Base-by-base conservation (phyloP, 1,284 basidiomycete genomes). In the Apiotrichum domesticum region DNA sequence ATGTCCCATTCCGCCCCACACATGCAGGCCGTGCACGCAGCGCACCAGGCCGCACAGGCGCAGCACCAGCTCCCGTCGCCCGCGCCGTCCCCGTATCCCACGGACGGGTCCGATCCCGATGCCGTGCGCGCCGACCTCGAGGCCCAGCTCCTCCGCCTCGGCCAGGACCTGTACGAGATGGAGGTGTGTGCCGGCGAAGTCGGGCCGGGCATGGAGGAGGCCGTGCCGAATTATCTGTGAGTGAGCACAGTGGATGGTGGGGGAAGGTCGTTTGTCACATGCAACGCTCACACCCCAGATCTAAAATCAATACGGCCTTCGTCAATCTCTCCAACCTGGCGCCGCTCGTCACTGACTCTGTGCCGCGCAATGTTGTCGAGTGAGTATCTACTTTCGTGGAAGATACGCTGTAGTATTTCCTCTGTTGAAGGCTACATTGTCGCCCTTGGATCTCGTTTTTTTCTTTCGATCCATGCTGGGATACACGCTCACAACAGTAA, bases 121-220 rank as follows among this genome's bases (percentile, higher is more conserved):
- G 46, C 58, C 8, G 46, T 71, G 21, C 64, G 69, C n/a, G 62
- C 62, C 6, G 62, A 67, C 14, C 55, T 73, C 29, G 73, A 75
- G 51, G 56, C 43, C 34, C 62, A 66, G 46, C 58, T 75, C 10
- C 54, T 70, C 35, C 45, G 56, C 8, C 62, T 75, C 35, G 58
- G 59, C 35, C 73, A 75, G 61, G 72, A 74, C 54, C 61, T 75
- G 51, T 74, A 71, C 54, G 73, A 75, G 61, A 62, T 74, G 65
- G 73, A 75, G 57, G 66, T 75, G 9, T 74, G 72, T 49, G 72
- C 73, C 0, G 73, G 73, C 15, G 68, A 72, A 37, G 73, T 75
- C 2, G 62, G 58, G 9, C 33, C 55, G 15, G 71, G 65, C 10
- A 67, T 65, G 61, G 71, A 75, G 48, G 66, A 66, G 34, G 60